These are phyloP conservation scores for Jackrogersella multiformis DNA, from an alignment of 495 filamentous ascomycete genomes.

Conservation along the genomic window DNA sequence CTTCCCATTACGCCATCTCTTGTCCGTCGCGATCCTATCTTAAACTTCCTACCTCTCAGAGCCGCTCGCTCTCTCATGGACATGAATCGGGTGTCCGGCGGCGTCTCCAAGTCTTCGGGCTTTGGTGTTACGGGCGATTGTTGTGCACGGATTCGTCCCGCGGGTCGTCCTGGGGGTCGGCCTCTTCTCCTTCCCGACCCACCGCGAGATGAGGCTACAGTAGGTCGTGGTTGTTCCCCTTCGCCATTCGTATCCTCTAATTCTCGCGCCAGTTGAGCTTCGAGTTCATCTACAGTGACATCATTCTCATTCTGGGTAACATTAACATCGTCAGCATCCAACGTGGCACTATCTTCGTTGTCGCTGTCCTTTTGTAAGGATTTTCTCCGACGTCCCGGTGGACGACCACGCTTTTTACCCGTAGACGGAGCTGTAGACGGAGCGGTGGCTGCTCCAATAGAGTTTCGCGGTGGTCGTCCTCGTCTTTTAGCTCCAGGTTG, in stretches of 20 bases:
- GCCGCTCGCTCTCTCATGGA: constrained; percentile 59
- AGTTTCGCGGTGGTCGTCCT: constrained; percentile 41
- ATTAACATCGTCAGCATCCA: constrained; percentile 19
- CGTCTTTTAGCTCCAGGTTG: constrained; percentile 30
- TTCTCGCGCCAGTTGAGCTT: constrained; percentile 40
- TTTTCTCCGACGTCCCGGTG: constrained; percentile 38
- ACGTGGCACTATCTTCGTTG: constrained; percentile 24
- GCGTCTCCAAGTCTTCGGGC: constrained; percentile 6
- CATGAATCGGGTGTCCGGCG: constrained; percentile 44
- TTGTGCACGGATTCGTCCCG: constrained; percentile 14
- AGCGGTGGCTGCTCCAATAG: constrained; percentile 13
- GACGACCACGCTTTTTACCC: constrained; percentile 42
- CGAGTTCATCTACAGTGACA: constrained; percentile 40
- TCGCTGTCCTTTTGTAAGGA: constrained; percentile 31
- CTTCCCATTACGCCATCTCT: constrained; percentile 20
- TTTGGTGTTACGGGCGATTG: constrained; percentile 6
- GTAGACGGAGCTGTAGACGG: constrained; percentile 35
- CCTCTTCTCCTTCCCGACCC: constrained; percentile 27
- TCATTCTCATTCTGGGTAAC: constrained; percentile 23
- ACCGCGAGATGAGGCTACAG: constrained; percentile 5
- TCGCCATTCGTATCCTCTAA: constrained; percentile 15
- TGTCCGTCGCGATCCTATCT: constrained; percentile 47
- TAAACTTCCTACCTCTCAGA: constrained; percentile 55
- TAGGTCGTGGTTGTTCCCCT: constrained; percentile 12
- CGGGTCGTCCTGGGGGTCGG: constrained; percentile 28